A percentile compares a stretch with the other conserved stretches of the same genome.
Conservation (phyloP, 345 rosid genomes). For the Corchorus olitorius region DNA sequence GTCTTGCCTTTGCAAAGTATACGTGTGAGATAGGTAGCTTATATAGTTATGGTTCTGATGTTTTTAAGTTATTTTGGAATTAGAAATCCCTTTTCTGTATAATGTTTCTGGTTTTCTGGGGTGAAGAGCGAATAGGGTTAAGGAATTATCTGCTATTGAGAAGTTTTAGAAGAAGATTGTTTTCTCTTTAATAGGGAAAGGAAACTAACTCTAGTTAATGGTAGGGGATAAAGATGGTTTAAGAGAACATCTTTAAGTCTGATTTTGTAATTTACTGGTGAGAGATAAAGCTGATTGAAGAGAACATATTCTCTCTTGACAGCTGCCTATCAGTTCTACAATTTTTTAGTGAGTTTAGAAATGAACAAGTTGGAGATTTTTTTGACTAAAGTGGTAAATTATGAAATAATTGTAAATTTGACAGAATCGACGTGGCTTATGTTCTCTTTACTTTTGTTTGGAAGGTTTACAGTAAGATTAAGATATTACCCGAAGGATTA, state of each 20-base stretch:
- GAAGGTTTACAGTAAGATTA: slow-evolving; percentile 66
- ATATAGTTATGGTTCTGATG: not conserved
- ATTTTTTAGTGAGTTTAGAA: not conserved
- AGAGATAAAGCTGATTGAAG: not conserved
- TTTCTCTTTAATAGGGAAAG: slow-evolving; percentile 20
- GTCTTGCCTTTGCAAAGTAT: slow-evolving; percentile 13
- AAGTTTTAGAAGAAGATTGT: not conserved
- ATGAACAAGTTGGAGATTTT: slow-evolving; percentile 19
- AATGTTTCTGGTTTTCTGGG: slow-evolving; percentile 16
- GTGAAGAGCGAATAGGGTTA: not conserved
- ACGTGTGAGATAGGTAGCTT: not conserved
- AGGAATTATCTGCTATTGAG: not conserved
- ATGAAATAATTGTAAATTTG: not conserved
- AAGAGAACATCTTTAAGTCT: not conserved
- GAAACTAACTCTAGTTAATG: not conserved
- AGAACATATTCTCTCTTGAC: not conserved
- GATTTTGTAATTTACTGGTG: too few relatives aligned
- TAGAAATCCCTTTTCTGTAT: not conserved
- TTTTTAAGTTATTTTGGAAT: not conserved
- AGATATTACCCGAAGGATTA: slow-evolving; percentile 70
- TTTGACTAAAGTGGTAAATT: not conserved
- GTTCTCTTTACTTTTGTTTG: slow-evolving; percentile 35
- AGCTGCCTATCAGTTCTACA: not conserved
- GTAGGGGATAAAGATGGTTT: not conserved
- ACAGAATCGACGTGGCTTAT: slow-evolving; percentile 5